These are phyloP conservation scores for Calamus simplicifolius DNA, from an alignment of 176 grass and related monocot species.

Conservation along the genomic window DNA sequence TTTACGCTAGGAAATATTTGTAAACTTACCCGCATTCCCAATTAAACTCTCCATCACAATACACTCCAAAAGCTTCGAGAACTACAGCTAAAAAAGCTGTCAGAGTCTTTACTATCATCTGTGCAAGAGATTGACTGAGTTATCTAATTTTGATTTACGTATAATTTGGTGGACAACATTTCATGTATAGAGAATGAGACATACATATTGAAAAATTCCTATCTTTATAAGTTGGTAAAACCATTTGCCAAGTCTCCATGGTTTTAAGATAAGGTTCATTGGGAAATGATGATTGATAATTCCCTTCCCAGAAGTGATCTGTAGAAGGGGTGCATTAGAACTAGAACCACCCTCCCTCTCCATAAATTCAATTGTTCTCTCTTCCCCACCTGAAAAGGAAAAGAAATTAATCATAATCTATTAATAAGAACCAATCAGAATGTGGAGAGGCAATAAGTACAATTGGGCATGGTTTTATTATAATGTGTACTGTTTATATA, in stretches of 20 bases:
- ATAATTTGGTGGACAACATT: too few relatives aligned
- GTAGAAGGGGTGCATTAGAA: conserved; percentile 54
- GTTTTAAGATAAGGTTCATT: conserved; percentile 73
- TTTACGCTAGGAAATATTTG: too few relatives aligned
- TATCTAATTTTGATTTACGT: not conserved
- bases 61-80: conserved; percentile 86
- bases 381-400: conserved; percentile 61
- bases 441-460: not conserved
- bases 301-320: conserved; percentile 51
- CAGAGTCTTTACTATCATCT: conserved; percentile 98
- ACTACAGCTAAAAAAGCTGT: conserved; percentile 76
- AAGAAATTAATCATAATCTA: not conserved
- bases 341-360: conserved; percentile 67
- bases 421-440: not conserved
- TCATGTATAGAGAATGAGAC: not conserved
- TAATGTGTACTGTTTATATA: too few relatives aligned
- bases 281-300: conserved; percentile 96
- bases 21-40: conserved; percentile 73
- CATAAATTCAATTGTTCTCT: conserved; percentile 90
- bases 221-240: conserved; percentile 94
- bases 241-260: conserved; percentile 65
- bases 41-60: conserved; percentile 92
- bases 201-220: conserved; percentile 99
- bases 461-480: too few relatives aligned
- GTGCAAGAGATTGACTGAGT: not conserved